These are phyloP conservation scores for Trichosanthes truncata DNA, from an alignment of 306 rosid genomes.

Conservation along the genomic window DNA sequence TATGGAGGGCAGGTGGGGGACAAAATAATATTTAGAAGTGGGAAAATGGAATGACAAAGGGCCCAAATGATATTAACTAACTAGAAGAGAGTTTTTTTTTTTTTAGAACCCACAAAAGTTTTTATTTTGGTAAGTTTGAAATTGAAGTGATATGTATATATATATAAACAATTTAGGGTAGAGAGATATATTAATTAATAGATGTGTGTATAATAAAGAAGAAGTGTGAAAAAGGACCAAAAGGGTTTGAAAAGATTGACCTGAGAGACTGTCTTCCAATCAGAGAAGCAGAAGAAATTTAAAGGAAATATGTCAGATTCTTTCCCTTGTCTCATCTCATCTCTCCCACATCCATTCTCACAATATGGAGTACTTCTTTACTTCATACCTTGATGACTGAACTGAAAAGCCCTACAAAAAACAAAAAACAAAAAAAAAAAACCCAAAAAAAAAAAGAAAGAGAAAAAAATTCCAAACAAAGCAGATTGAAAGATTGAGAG, in stretches of 20 bases:
- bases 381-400: not conserved
- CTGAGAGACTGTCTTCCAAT: slow-evolving; percentile 8
- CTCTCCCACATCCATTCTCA: not conserved
- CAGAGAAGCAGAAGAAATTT: not conserved
- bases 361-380: not conserved
- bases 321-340: not conserved
- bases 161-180: not conserved
- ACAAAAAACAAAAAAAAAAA: not conserved
- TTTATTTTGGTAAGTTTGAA: not conserved
- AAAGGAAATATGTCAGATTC: slow-evolving; percentile 12
- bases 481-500: not conserved
- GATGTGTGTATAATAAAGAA: not conserved
- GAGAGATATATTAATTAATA: not conserved
- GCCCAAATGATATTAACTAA: not conserved
- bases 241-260: slow-evolving; percentile 10
- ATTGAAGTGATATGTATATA: not conserved
- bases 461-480: not conserved
- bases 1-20: slow-evolving; percentile 6
- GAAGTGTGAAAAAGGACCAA: not conserved
- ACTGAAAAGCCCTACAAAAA: not conserved
- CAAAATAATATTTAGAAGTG: not conserved
- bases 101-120: not conserved
- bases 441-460: not conserved
- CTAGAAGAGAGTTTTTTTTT: not conserved
- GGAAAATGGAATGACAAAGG: not conserved